phyloP scores from a whole-genome alignment of 106 monocot genomes.

The Acanthochlamys bracteata region DNA sequence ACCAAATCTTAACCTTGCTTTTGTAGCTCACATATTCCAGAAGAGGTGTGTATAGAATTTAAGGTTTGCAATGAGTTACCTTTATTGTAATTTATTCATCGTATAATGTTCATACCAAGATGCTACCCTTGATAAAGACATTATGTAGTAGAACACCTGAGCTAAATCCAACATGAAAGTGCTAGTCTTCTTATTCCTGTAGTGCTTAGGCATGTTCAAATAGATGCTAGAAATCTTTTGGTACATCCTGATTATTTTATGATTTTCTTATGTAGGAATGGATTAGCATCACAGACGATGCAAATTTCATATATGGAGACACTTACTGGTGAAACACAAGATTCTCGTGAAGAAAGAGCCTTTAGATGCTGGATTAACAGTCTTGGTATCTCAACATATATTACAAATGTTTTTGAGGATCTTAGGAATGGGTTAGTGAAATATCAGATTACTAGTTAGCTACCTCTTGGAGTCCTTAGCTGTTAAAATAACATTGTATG shows the following conservation, averaged over 20 bases:
- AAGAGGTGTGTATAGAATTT: constrained; percentile 40
- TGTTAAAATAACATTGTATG: constrained; percentile 1
- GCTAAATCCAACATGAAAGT: no score
- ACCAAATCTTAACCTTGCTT: constrained; percentile 86
- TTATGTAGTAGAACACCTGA: no score
- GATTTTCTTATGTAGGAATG: constrained; percentile 44
- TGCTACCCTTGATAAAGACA: no score
- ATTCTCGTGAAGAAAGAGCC: constrained; percentile 72
- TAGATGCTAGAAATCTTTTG: not conserved
- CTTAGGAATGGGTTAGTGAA: constrained; percentile 37
- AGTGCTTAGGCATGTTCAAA: no score
- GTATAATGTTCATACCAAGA: no score
- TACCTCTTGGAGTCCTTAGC: no score
- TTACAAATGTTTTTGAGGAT: constrained; percentile 36
- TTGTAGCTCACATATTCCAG: constrained; percentile 90
- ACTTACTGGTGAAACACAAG: constrained; percentile 48
- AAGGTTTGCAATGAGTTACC: no score
- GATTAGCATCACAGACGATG: constrained; percentile 60
- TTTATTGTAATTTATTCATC: no score
- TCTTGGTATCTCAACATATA: constrained; percentile 30
- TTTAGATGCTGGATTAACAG: constrained; percentile 42
- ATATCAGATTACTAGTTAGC: no score
- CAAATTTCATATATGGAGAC: constrained; percentile 57
- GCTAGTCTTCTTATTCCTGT: no score
- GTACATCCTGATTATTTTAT: not conserved